Evolutionary conservation across 2,329 filamentous ascomycete genomes (phyloP), one percentile per base, ranked within the genome.

Genomic region (Paraphaeosphaeria sporulosa): DNA sequence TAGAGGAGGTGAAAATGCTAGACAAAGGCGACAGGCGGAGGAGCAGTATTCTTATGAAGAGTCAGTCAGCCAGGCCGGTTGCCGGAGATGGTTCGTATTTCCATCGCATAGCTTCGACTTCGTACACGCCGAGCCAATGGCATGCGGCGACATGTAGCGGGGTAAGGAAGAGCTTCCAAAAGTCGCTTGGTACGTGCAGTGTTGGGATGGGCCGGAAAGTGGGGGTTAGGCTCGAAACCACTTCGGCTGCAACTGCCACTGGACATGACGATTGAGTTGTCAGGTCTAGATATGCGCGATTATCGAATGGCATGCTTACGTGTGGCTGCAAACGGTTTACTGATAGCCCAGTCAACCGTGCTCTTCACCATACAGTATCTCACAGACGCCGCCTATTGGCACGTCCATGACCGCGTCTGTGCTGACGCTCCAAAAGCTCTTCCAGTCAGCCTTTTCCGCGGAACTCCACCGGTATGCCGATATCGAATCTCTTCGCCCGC

Each of bases 381-480:
- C 94, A 74, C 94, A 98, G 1, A 98, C 94, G 0, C 94, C 95
- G 10, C 93, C 94, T 66, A 98, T 86, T 8, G 95, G 95, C 51
- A 99, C 90, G 80, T 99, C 95, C 91, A 99, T 91, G 8, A 98
- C 95, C 1, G 93, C 95, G 83, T 99, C 95, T 0, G 95, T 99
- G 19, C 95, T 93, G 69, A 92, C 89, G 71, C 89, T 93, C 95
- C 95, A 99, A 19, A 96, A 84, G 60, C 84, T 85, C 71, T 85
- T 89, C 94, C 95, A 98, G 72, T 93, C 86, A 65, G 86, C 78
- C 51, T 81, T 76, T 62, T 79, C 72, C 23, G 69, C 76, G 69
- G 62, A 77, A 70, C 64, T 78, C 61, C 75, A 79, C 40, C 74
- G 71, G 55, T 78, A 75, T 56, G 69, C 66, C 52, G 66, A 70